phyloP scores from a whole-genome alignment of 768 basidiomycete species.

The Serendipita vermifera region DNA sequence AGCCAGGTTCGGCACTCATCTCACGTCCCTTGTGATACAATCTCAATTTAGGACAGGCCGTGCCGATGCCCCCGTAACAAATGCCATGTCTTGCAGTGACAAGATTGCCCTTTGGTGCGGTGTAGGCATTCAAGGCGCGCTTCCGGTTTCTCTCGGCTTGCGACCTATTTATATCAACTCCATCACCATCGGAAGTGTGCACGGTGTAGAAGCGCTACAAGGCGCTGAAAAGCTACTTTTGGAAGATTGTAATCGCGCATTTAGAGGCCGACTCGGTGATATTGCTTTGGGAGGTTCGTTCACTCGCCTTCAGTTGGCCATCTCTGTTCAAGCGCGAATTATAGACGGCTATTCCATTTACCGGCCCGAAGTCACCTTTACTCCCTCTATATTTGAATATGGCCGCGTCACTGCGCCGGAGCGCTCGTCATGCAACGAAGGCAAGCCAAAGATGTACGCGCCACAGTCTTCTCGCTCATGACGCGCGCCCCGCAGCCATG shows the following conservation, averaged over 20 bases:
- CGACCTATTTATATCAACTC: conserved; percentile 49
- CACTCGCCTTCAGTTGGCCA: background rate
- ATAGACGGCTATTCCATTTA: background rate
- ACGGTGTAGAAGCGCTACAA: conserved; percentile 35
- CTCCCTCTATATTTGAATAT: background rate
- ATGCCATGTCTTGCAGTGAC: conserved; percentile 87
- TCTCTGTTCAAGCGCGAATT: conserved; percentile 9
- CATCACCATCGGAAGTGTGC: conserved; percentile 46
- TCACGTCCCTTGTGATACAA: background rate
- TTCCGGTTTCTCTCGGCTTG: conserved; percentile 40
- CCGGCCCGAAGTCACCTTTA: background rate
- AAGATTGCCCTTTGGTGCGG: conserved; percentile 84
- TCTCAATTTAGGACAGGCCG: conserved; percentile 24
- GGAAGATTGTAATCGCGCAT: conserved; percentile 56
- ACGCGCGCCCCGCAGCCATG: conserved; percentile 34
- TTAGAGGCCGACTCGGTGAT: conserved; percentile 41
- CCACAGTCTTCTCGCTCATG: background rate
- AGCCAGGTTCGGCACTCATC: conserved; percentile 44
- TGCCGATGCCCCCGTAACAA: conserved; percentile 71
- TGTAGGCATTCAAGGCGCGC: conserved; percentile 74
- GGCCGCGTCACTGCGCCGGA: no score
- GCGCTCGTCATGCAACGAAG: background rate
- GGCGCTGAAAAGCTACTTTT: conserved; percentile 29
- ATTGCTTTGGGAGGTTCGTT: conserved; percentile 27
- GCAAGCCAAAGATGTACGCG: background rate